Evolutionary conservation across 2,329 filamentous ascomycete genomes (phyloP).

Genomic region (Fusarium miscanthi): DNA sequence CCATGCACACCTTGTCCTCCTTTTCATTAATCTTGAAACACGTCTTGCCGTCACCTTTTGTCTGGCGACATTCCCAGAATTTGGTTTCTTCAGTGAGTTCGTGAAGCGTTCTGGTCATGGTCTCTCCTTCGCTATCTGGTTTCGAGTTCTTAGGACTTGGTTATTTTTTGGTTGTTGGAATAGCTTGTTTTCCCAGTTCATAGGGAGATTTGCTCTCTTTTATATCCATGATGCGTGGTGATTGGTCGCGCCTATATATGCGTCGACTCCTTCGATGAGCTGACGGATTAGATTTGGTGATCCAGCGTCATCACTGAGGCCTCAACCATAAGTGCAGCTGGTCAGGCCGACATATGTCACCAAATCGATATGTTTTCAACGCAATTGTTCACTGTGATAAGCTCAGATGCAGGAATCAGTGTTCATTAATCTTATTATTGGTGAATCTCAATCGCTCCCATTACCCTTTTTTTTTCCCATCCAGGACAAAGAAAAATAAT

Average conservation of each 20-base stretch:
- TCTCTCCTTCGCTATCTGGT: fast-evolving
- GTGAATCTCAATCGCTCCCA: background rate
- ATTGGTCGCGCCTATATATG: background rate
- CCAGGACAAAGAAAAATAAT: background rate
- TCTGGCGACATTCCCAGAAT: background rate
- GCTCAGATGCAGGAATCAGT: no score
- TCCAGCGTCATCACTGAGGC: fast-evolving
- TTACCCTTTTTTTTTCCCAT: background rate
- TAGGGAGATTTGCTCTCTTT: fast-evolving
- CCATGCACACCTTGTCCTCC: background rate
- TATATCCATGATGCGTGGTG: background rate
- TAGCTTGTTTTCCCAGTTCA: no score
- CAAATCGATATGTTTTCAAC: fast-evolving
- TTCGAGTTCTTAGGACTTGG: fast-evolving
- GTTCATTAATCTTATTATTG: background rate
- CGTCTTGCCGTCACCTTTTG: background rate
- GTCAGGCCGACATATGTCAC: fast-evolving
- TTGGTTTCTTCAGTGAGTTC: background rate
- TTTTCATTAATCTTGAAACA: background rate
- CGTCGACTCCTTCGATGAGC: fast-evolving
- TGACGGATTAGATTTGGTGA: fast-evolving
- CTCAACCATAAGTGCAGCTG: fast-evolving
- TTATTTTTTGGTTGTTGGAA: fast-evolving
- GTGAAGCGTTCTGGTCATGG: background rate
- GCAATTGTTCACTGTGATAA: fast-evolving